Evolutionary conservation across 805 yeast species (phyloP), one percentile per base, ranked within the genome.

Genomic region (Wickerhamiella occidentalis): DNA sequence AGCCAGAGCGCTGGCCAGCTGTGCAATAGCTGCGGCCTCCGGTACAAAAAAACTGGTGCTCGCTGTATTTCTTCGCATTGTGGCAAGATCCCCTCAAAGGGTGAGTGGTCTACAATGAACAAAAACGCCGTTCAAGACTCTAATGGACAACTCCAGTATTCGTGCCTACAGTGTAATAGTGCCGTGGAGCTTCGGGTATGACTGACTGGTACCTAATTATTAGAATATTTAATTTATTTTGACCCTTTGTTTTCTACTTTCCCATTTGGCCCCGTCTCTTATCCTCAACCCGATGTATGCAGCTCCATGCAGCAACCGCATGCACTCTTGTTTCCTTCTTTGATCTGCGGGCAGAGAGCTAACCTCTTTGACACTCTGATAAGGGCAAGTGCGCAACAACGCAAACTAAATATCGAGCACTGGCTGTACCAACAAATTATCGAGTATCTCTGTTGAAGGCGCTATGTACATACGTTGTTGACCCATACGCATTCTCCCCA

Each of bases 11-110:
- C 83, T 54, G 97, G 96, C n/a, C 97, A 88, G 68, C 73, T 90
- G 56, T 90, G 98, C 70, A 90, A 90, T 63, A 85, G 96, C 0
- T 90, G 98, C 67, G 98, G 98, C 1, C 71, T 90, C 58, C 73
- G 98, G 55, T 90, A 85, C 69, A 88, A 92, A 66, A 90, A 90
- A 68, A 88, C 96, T 0, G 84, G 85, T 23, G 94, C 95, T 2
- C 75, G 96, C 61, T 90, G 98, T 67, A 69, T 83, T 46, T 82
- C 84, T 57, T 66, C 72, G 1, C 61, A 67, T 17, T 90, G 98
- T 68, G 76, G 82, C 55, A 78, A 90, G 60, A 87, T 90, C 52
- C 98, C 98, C 3, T 94, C 96, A 18, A 88, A 90, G 67, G 90
- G 96, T 54, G 97, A 90, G 67, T 83, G 96, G 85, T 76, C 86